Evolutionary conservation across 1,139 yeast genomes (phyloP).

Genomic region (Yamadazyma triangularis): DNA sequence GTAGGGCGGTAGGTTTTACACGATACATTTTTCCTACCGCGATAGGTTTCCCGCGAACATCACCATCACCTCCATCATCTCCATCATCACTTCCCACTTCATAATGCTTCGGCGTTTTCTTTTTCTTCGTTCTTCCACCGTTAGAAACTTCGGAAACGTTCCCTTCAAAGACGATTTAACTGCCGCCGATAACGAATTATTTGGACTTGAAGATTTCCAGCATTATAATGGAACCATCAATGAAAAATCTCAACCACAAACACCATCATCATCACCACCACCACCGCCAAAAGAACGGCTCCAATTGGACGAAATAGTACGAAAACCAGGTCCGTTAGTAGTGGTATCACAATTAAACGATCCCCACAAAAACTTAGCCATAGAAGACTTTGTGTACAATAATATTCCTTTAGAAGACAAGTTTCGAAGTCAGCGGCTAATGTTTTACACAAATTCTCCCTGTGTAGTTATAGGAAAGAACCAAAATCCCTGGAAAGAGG

Average conservation of each 20-base stretch:
- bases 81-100: no score
- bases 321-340: slow-evolving; percentile 19
- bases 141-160: slow-evolving; percentile 19
- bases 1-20: no score
- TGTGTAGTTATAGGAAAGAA: slow-evolving; percentile 95
- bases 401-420: slow-evolving; percentile 47
- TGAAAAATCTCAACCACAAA: slow-evolving; percentile 15
- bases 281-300: slow-evolving; percentile 32
- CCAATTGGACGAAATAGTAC: slow-evolving; percentile 8
- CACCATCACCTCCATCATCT: no score
- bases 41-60: no score
- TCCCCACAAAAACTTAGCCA: slow-evolving; percentile 75
- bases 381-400: slow-evolving; percentile 75
- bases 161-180: slow-evolving; percentile 42
- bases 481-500: slow-evolving; percentile 92
- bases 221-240: slow-evolving; percentile 29
- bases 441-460: slow-evolving; percentile 73
- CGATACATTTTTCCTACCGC: no score
- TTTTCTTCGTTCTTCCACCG: no score
- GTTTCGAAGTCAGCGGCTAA: slow-evolving; percentile 44
- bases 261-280: slow-evolving; percentile 24
- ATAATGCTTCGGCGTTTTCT: no score
- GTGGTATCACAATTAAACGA: slow-evolving; percentile 48
- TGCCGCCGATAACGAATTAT: slow-evolving; percentile 30
- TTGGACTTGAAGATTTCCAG: slow-evolving; percentile 37